These are phyloP conservation scores for Pseudonitzschia delicatissima DNA, from an alignment of 108 stramenopile species.

Conservation along the genomic window DNA sequence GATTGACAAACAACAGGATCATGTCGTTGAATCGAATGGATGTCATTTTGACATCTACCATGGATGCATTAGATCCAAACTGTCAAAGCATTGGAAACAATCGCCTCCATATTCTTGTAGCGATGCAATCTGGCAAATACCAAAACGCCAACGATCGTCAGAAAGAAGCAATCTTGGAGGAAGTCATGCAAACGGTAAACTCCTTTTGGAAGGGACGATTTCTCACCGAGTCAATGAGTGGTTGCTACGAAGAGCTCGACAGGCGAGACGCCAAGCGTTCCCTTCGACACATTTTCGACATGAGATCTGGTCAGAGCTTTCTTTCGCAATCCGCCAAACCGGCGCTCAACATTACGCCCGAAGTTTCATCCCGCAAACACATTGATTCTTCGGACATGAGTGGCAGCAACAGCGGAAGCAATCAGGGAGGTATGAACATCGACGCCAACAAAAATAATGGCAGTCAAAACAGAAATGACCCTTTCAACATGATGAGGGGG, in stretches of 20 bases:
- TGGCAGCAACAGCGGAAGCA: background rate
- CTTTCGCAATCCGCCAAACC: background rate
- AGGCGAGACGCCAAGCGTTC: conserved; percentile 20
- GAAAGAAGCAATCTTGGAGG: conserved; percentile 30
- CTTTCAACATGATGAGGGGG: background rate
- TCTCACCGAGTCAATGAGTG: conserved; percentile 9
- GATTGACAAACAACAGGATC: background rate
- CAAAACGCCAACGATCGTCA: conserved; percentile 1
- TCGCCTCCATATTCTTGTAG: conserved; percentile 26
- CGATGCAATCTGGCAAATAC: conserved; percentile 18
- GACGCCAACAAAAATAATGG: background rate
- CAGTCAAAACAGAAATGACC: background rate
- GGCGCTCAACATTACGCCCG: background rate
- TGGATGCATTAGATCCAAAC: conserved; percentile 29
- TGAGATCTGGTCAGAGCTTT: conserved; percentile 11
- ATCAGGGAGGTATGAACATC: background rate
- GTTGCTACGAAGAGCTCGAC: conserved; percentile 20
- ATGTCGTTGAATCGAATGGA: conserved; percentile 24
- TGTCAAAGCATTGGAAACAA: conserved; percentile 27
- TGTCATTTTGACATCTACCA: conserved; percentile 18
- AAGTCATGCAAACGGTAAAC: conserved; percentile 21
- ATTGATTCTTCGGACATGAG: background rate
- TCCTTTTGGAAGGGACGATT: conserved; percentile 35
- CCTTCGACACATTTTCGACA: conserved; percentile 17
- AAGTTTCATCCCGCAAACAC: background rate